Percentiles rank a stretch among this genome's conserved stretches.
Conservation (phyloP, 495 filamentous ascomycete genomes). For the Corynascus novoguineensis region DNA sequence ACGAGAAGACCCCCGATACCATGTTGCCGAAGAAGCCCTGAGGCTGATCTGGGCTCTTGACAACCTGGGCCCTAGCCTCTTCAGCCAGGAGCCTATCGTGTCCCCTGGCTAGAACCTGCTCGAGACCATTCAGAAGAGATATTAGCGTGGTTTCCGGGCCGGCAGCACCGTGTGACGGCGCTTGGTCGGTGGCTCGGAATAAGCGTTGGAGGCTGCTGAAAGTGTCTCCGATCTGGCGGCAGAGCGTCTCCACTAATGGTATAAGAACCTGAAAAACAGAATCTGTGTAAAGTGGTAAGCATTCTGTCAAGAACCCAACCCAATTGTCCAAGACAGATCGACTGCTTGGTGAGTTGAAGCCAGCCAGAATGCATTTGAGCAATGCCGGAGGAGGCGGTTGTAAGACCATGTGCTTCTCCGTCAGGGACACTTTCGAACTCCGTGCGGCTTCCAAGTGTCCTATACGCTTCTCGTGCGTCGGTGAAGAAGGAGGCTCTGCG, state of each 20-base stretch:
- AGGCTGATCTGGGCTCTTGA: constrained; percentile 76
- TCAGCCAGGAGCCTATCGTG: constrained; percentile 78
- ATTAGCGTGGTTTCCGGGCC: constrained; percentile 66
- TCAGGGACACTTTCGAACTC: constrained; percentile 19
- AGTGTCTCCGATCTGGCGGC: constrained; percentile 61
- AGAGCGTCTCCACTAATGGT: constrained; percentile 84
- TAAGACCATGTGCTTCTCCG: constrained; percentile 30
- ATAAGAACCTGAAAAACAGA: constrained; percentile 86
- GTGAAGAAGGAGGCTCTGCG: constrained; percentile 39
- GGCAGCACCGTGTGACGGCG: constrained; percentile 22
- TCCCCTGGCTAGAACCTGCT: constrained; percentile 79
- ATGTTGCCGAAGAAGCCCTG: constrained; percentile 96
- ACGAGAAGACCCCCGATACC: constrained; percentile 85
- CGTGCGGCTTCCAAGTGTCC: constrained; percentile 28
- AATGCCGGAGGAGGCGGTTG: constrained; percentile 65
- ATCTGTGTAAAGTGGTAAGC: constrained; percentile 73
- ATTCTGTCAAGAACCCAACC: constrained; percentile 79
- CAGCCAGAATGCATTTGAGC: constrained; percentile 74
- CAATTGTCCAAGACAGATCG: constrained; percentile 81
- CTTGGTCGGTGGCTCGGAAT: constrained; percentile 43
- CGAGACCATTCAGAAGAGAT: constrained; percentile 77
- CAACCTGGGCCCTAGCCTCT: constrained; percentile 58
- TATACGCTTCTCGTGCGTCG: constrained; percentile 39
- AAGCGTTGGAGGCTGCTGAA: constrained; percentile 58
- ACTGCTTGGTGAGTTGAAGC: constrained; percentile 69